Conservation (phyloP, 306 rosid genomes). For the Inga oerstediana region DNA sequence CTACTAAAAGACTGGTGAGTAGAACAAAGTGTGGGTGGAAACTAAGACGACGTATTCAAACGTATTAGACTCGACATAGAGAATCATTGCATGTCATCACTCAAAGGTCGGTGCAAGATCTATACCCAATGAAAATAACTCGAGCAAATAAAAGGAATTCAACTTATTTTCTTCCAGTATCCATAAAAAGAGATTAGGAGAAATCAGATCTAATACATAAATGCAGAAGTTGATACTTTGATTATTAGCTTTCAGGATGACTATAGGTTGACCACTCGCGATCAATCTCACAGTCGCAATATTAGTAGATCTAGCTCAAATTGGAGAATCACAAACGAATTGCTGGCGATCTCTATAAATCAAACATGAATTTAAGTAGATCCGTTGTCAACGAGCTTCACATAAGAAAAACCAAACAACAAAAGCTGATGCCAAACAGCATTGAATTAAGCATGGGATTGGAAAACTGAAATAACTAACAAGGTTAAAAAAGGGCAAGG, state of each 20-base stretch:
- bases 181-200: not conserved
- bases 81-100: not conserved
- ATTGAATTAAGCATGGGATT: constrained; percentile 18
- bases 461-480: not conserved
- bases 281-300: constrained; percentile 5
- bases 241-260: constrained; percentile 3
- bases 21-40: not conserved
- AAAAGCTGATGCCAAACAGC: not conserved
- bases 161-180: constrained; percentile 22
- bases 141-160: not conserved
- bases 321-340: not conserved
- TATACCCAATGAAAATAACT: constrained; percentile 12
- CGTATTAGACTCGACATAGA: constrained; percentile 1
- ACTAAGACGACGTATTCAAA: constrained; percentile 1
- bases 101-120: not conserved
- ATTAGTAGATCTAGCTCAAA: constrained; percentile 44
- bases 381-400: constrained; percentile 27
- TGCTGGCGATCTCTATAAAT: constrained; percentile 12
- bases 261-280: constrained; percentile 35
- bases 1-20: constrained; percentile 1
- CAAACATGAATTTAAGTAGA: constrained; percentile 40
- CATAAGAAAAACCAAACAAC: constrained; percentile 2
- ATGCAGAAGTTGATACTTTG: constrained; percentile 22
- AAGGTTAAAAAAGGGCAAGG: constrained; percentile 35
- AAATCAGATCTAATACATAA: constrained; percentile 47